A percentile compares a stretch with the other conserved stretches of the same genome.
phyloP scores from a whole-genome alignment of 495 filamentous ascomycete species.

The Trichoderma orchidacearum region DNA sequence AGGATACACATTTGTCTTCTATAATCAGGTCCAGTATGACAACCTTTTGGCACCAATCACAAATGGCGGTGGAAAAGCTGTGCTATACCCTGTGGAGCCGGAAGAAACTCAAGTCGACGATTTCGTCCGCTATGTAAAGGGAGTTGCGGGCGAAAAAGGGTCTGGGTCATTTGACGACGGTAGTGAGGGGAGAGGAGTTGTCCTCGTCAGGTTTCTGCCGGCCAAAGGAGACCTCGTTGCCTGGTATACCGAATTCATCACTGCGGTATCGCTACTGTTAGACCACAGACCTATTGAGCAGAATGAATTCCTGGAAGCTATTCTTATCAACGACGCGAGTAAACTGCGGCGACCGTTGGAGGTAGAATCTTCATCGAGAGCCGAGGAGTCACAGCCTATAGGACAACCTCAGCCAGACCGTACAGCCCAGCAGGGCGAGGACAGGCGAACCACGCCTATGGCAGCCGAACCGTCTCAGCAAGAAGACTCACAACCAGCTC shows the following conservation, averaged over 20 bases:
- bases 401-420: neutral
- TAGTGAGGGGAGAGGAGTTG: slow-evolving; percentile 52
- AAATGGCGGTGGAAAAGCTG: slow-evolving; percentile 69
- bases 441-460: neutral
- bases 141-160: slow-evolving; percentile 58
- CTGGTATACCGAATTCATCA: slow-evolving; percentile 58
- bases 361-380: slow-evolving; percentile 9
- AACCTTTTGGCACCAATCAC: slow-evolving; percentile 60
- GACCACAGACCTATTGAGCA: slow-evolving; percentile 79
- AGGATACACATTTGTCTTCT: slow-evolving; percentile 81
- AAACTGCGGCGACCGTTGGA: slow-evolving; percentile 50
- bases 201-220: slow-evolving; percentile 63
- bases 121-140: slow-evolving; percentile 63
- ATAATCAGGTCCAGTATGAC: slow-evolving; percentile 64
- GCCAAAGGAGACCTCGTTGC: slow-evolving; percentile 42
- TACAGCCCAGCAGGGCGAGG: neutral
- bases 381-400: neutral
- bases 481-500: neutral
- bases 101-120: slow-evolving; percentile 60
- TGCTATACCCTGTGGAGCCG: slow-evolving; percentile 47
- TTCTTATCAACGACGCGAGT: slow-evolving; percentile 62
- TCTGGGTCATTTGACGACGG: slow-evolving; percentile 46
- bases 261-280: slow-evolving; percentile 49
- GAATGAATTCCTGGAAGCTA: slow-evolving; percentile 85
- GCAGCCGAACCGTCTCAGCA: neutral